Evolutionary conservation across 73 alveolate genomes (phyloP).

Genomic region (Paramecium octaurelia): DNA sequence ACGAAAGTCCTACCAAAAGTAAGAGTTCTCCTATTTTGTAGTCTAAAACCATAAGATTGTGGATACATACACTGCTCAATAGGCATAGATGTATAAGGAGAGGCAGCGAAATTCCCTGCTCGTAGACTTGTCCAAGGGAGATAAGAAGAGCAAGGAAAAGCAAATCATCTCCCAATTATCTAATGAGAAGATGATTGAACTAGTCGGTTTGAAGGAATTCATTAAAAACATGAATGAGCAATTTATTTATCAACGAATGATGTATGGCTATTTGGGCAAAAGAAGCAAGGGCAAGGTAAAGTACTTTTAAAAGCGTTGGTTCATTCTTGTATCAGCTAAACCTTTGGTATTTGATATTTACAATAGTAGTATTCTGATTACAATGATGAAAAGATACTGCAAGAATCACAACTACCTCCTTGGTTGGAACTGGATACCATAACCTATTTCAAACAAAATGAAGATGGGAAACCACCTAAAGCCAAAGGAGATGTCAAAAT

Average conservation of each 20-base stretch:
- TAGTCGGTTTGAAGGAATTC: constrained; percentile 73
- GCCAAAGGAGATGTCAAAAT: constrained; percentile 70
- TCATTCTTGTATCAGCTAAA: constrained; percentile 72
- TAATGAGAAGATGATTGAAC: constrained; percentile 57
- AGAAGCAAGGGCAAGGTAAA: constrained; percentile 78
- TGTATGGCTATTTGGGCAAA: constrained; percentile 80
- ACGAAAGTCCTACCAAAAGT: constrained; percentile 44
- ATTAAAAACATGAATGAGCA: constrained; percentile 56
- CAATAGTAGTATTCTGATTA: constrained; percentile 24
- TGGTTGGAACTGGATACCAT: constrained; percentile 75
- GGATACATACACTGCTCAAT: not conserved
- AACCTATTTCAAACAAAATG: constrained; percentile 64
- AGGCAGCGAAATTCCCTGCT: constrained; percentile 53
- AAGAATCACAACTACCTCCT: constrained; percentile 79
- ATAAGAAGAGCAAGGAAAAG: constrained; percentile 8
- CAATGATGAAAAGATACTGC: constrained; percentile 69
- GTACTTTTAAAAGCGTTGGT: constrained; percentile 77
- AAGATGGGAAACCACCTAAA: constrained; percentile 67
- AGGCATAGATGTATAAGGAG: constrained; percentile 37
- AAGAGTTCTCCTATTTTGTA: not conserved
- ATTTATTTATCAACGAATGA: constrained; percentile 60
- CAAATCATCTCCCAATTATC: not conserved
- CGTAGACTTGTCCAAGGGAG: constrained; percentile 50
- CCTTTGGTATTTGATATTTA: constrained; percentile 69
- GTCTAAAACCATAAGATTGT: not conserved